Evolutionary conservation across 345 rosid species (phyloP), one percentile per base, ranked within the genome.

Genomic region (Linum usitatissimum): DNA sequence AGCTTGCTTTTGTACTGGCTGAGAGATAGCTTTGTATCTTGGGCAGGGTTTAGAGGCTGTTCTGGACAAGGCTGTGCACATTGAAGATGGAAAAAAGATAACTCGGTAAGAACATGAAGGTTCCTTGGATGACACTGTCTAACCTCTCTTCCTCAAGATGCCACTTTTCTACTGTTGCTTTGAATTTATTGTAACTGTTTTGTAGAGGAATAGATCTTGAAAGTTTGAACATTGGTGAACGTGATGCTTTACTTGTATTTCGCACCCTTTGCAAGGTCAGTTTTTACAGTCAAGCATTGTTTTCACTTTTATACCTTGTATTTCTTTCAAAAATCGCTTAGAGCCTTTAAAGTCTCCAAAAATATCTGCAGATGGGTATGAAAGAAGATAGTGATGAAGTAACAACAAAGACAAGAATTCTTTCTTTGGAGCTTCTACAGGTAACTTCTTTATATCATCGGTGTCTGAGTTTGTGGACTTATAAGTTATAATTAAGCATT

Each of bases 391-490:
- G 60, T 70, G 97, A 90, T 82, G 99, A 90, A 74, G 87, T 93
- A 70, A 90, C 99, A 19, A 82, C 75, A 64, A 93, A 86, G 83
- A 90, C 95, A 53, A 85, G 96, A 60, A 84, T 93, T 67, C 69
- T 93, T 76, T 93, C 97, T 71, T 90, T 93, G 66, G 99, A 93
- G 76, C 99, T 93, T 77, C 89, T 93, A 66, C 99, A 93, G 97
- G 99, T 93, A 65, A 54, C 40, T 63, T 63, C 75, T 66, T 49
- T 68, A 0, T 45, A 14, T 38, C 59, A 19, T 64, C 9, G 62
- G 60, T 48, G 30, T 36, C 51, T 66, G 60, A 5, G n/a, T 42
- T 15, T 59, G 51, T 45, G 8, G 51, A 12, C 15, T 45, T 45
- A 12, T 45, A 15, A 12, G 14, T 45, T 45, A 12, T 45, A 15